Evolutionary conservation across 108 stramenopile genomes (phyloP), one percentile per base, ranked within the genome.

Genomic region (Skeletonema menzelii): DNA sequence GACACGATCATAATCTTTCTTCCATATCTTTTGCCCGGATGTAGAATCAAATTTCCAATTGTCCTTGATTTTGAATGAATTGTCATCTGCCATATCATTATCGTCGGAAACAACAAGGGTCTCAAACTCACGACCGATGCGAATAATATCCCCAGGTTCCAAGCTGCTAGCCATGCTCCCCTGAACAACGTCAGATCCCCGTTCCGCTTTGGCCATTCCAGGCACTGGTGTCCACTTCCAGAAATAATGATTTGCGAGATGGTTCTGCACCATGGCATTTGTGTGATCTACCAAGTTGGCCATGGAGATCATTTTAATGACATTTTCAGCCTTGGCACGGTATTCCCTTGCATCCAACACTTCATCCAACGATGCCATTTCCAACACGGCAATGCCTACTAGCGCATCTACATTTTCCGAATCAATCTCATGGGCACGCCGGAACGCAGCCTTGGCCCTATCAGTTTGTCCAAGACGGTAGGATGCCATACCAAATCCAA

Each of bases 191-290:
- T 65, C 73, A 22, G 75, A 82, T 56, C 91, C 88, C 47, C 65
- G 38, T 77, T 82, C 79, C 42, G 91, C 83, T 17, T 56, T 55
- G 10, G 88, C 89, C 27, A 66, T 75, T 15, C 95, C 92, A 10
- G 86, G 65, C 30, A 91, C 73, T 8, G 88, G 87, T 11, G 87
- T 90, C 95, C 94, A 97, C 56, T 90, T 96, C 88, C 89, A 94
- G 75, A 97, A 97, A 66, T 95, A 97, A 81, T 97, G 95, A 86
- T 97, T 96, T 40, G 97, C 97, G 63, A 97, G 83, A 86, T 97
- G 97, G 80, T 97, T 97, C 58, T 95, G 94, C 5, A 95, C 97
- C 94, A 95, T 95, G 55, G 95, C 91, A 79, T 95, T 95, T 58
- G 84, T 83, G 60, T 84, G 82, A 76, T 96, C 95, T n/a, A 93